These are phyloP conservation scores for Vanderwaltozyma verrucispora DNA, from an alignment of 805 yeast species.

Conservation along the genomic window DNA sequence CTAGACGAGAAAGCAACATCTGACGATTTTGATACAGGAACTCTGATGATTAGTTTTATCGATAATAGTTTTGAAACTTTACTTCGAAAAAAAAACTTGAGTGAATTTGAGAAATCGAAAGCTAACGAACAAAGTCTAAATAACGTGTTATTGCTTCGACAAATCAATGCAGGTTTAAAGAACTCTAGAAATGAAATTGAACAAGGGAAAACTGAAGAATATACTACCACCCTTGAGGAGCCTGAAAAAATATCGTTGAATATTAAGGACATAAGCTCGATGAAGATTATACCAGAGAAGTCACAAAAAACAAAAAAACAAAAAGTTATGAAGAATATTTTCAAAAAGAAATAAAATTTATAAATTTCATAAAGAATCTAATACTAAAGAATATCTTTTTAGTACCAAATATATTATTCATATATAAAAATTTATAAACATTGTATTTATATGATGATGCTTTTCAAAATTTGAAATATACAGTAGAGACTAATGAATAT, in stretches of 20 bases:
- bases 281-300: background rate
- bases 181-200: background rate
- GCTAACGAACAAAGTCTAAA: constrained; percentile 39
- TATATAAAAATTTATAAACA: too few relatives aligned
- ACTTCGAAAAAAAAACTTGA: constrained; percentile 30
- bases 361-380: too few relatives aligned
- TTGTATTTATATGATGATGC: too few relatives aligned
- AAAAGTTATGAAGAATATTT: constrained; percentile 1
- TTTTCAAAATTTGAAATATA: too few relatives aligned
- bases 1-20: constrained; percentile 28
- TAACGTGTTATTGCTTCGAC: constrained; percentile 36
- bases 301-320: background rate
- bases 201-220: too few relatives aligned
- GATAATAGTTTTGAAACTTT: constrained; percentile 44
- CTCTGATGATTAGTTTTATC: constrained; percentile 40
- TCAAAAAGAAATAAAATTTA: constrained; percentile 1
- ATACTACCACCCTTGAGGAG: too few relatives aligned
- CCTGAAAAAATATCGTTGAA: too few relatives aligned
- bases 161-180: constrained; percentile 33
- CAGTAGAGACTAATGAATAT: too few relatives aligned
- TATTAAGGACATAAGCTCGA: too few relatives aligned
- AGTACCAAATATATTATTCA: too few relatives aligned
- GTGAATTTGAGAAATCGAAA: constrained; percentile 29
- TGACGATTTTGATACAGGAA: constrained; percentile 28
- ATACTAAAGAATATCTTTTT: too few relatives aligned